Conservation (phyloP, 192 early-diverging fungal species). For the Coemansia sp. region DNA sequence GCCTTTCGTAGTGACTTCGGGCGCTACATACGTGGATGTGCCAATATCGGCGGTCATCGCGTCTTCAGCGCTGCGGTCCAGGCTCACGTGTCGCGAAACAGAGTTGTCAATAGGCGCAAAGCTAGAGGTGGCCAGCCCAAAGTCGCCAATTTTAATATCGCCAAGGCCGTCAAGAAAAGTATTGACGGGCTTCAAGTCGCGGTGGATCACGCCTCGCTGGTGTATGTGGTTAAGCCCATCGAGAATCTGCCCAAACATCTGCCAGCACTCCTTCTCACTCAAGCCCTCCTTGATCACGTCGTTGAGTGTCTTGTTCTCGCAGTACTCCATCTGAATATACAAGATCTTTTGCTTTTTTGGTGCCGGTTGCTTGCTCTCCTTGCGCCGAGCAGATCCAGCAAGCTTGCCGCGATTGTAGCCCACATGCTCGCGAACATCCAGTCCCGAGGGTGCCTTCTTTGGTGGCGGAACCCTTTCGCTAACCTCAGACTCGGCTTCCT, state of each 20-base stretch:
- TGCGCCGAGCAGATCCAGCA: neutral
- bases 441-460: neutral
- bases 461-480: neutral
- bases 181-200: slow-evolving; percentile 75
- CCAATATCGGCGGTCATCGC: slow-evolving; percentile 82
- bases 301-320: slow-evolving; percentile 88
- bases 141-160: slow-evolving; percentile 87
- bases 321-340: slow-evolving; percentile 99
- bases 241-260: slow-evolving; percentile 84
- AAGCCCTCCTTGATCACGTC: slow-evolving; percentile 81
- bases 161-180: slow-evolving; percentile 61
- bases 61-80: slow-evolving; percentile 54
- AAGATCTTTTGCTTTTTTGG: slow-evolving; percentile 55
- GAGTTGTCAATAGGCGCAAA: slow-evolving; percentile 39
- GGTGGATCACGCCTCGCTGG: slow-evolving; percentile 76
- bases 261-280: slow-evolving; percentile 80
- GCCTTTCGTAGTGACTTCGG: slow-evolving; percentile 54
- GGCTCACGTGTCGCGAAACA: slow-evolving; percentile 22
- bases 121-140: slow-evolving; percentile 81
- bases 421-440: slow-evolving; percentile 11
- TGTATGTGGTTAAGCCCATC: slow-evolving; percentile 91
- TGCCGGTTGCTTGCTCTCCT: neutral
- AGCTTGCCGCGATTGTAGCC: neutral
- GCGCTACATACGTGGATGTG: slow-evolving; percentile 87
- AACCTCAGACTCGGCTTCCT: slow-evolving; percentile 7